Conservation (phyloP, 2,329 filamentous ascomycete species). For the Cladorrhinum sp. region DNA sequence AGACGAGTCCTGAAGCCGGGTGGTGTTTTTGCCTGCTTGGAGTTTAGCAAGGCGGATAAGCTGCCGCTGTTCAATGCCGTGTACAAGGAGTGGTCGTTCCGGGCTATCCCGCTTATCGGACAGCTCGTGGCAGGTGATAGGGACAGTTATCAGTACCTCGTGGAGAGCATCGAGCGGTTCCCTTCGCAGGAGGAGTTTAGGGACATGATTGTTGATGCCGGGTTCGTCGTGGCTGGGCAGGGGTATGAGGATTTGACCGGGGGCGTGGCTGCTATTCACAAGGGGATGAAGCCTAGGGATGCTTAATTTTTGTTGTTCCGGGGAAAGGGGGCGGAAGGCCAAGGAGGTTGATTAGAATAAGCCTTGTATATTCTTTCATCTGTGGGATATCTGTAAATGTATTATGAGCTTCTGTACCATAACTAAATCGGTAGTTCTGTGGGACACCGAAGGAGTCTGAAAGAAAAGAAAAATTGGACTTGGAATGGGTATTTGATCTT, state of each 20-base stretch:
- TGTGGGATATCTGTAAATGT: conserved; percentile 6
- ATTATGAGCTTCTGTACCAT: not conserved
- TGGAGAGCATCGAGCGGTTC: conserved; percentile 95
- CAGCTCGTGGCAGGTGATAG: conserved; percentile 91
- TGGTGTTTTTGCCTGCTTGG: conserved; percentile 92
- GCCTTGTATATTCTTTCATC: not conserved
- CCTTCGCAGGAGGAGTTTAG: conserved; percentile 82
- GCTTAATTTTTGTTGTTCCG: not conserved
- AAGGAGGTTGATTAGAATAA: not conserved
- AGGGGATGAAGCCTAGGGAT: conserved; percentile 76
- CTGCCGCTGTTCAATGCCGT: conserved; percentile 75
- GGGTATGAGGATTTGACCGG: conserved; percentile 89
- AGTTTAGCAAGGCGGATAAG: conserved; percentile 82
- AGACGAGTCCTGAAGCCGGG: conserved; percentile 88
- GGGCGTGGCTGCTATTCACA: conserved; percentile 93
- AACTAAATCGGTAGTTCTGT: not conserved
- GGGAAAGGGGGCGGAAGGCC: not conserved
- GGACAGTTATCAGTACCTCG: conserved; percentile 96
- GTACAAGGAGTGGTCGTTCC: conserved; percentile 96
- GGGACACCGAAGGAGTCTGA: not conserved
- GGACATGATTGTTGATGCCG: conserved; percentile 77
- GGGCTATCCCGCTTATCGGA: conserved; percentile 89
- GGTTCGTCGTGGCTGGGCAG: conserved; percentile 77
- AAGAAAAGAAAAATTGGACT: too few species aligned
- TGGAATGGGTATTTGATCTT: too few species aligned